phyloP scores from a whole-genome alignment of 2,329 filamentous ascomycete species.

The Hymenoscyphus occultus region DNA sequence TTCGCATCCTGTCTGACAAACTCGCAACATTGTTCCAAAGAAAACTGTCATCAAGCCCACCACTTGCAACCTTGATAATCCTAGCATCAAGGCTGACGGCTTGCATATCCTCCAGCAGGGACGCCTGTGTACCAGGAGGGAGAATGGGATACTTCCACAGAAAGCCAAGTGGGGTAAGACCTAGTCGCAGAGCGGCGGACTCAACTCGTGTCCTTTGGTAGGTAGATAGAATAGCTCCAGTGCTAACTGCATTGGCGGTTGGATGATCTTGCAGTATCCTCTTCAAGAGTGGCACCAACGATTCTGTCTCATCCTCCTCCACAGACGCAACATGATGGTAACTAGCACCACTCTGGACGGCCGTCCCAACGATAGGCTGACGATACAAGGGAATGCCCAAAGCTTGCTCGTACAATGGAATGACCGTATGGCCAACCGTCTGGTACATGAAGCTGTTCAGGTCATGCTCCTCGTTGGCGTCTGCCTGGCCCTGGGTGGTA shows the following conservation, averaged over 20 bases:
- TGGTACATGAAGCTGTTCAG: conserved; percentile 99
- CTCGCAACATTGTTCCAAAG: conserved; percentile 78
- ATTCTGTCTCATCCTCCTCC: conserved; percentile 78
- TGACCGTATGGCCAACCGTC: conserved; percentile 84
- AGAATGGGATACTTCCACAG: conserved; percentile 88
- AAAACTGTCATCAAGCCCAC: conserved; percentile 76
- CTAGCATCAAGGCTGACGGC: conserved; percentile 76
- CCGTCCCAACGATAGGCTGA: conserved; percentile 67
- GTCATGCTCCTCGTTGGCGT: conserved; percentile 53
- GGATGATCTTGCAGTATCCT: conserved; percentile 68
- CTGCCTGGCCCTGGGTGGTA: conserved; percentile 21
- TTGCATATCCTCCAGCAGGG: conserved; percentile 79
- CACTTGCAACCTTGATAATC: conserved; percentile 92
- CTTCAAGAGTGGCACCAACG: conserved; percentile 71
- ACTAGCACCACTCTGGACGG: conserved; percentile 67
- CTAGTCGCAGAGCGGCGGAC: conserved; percentile 81
- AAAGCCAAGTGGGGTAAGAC: conserved; percentile 77
- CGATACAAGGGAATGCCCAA: conserved; percentile 83
- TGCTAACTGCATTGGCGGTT: conserved; percentile 79
- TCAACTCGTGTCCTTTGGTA: conserved; percentile 97
- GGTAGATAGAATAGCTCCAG: conserved; percentile 88
- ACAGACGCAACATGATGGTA: conserved; percentile 48
- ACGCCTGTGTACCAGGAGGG: conserved; percentile 45
- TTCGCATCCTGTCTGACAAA: conserved; percentile 44
- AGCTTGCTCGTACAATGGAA: conserved; percentile 79